Evolutionary conservation across 495 filamentous ascomycete genomes (phyloP).

Genomic region (Penicillium flavigenum): DNA sequence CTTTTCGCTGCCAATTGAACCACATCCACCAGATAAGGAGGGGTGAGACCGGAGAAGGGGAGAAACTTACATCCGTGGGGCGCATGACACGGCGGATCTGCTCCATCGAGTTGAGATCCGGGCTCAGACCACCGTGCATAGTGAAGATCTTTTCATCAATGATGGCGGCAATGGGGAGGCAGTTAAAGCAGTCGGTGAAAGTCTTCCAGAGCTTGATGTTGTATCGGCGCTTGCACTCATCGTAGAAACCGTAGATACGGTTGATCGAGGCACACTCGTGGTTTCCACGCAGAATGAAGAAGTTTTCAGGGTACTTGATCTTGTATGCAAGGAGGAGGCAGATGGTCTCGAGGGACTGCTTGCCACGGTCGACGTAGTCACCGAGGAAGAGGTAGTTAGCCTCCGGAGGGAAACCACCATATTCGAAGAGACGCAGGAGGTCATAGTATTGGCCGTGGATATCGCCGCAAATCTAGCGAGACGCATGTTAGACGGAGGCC

Average conservation of each 20-base stretch:
- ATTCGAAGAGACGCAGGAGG: slow-evolving; percentile 94
- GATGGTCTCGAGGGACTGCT: slow-evolving; percentile 99
- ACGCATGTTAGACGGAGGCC: slow-evolving; percentile 14
- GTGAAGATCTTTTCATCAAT: slow-evolving; percentile 99
- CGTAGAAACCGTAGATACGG: slow-evolving; percentile 99
- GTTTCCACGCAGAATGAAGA: slow-evolving; percentile 98
- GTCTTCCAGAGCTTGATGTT: slow-evolving; percentile 99
- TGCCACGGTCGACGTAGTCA: slow-evolving; percentile 98
- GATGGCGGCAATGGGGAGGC: slow-evolving; percentile 97
- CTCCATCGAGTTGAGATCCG: slow-evolving; percentile 99
- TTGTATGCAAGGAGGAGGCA: slow-evolving; percentile 98
- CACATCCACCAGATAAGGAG: slow-evolving; percentile 7
- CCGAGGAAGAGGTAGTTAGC: slow-evolving; percentile 99
- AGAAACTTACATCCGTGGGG: slow-evolving; percentile 85
- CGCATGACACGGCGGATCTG: slow-evolving; percentile 99
- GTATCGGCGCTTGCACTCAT: slow-evolving; percentile 98
- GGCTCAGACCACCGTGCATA: slow-evolving; percentile 97
- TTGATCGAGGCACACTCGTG: slow-evolving; percentile 99
- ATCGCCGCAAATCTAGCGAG: slow-evolving; percentile 88
- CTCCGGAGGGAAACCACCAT: slow-evolving; percentile 97
- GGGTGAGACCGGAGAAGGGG: slow-evolving; percentile 10
- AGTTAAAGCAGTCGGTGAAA: slow-evolving; percentile 99
- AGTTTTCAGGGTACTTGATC: slow-evolving; percentile 99
- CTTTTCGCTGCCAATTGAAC: slow-evolving; percentile 4
- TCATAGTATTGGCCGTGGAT: slow-evolving; percentile 99